Percentiles rank a stretch among this genome's conserved stretches.
Evolutionary conservation across 306 rosid genomes (phyloP).

Genomic region (Argentina anserina): DNA sequence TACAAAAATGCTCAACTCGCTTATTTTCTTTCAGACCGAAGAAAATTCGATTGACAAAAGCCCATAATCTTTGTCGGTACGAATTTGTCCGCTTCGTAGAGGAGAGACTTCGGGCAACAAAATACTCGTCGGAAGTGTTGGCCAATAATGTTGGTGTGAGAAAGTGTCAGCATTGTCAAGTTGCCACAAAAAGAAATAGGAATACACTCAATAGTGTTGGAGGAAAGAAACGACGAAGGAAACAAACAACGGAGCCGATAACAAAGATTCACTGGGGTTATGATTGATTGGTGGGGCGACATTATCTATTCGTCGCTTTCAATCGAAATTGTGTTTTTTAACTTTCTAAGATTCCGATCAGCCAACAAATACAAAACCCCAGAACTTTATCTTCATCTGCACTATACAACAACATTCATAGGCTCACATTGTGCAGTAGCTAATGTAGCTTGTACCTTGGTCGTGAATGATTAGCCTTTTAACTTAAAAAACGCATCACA

Average conservation of each 20-base stretch:
- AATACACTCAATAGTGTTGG: not conserved
- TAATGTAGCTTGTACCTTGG: not conserved
- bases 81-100: too few species aligned
- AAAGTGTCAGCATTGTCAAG: not conserved
- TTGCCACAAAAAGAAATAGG: not conserved
- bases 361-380: not conserved
- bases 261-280: not conserved
- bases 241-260: not conserved
- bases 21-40: too few species aligned
- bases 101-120: not conserved
- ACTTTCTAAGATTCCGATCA: conserved; percentile 31
- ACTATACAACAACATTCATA: not conserved
- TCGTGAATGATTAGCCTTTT: not conserved
- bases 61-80: too few species aligned
- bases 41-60: too few species aligned
- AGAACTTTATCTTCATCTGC: not conserved
- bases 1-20: too few species aligned
- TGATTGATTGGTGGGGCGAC: conserved; percentile 11
- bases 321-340: conserved; percentile 13
- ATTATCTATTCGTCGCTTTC: not conserved
- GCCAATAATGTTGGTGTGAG: not conserved
- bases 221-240: not conserved
- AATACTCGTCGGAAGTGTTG: not conserved
- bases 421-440: not conserved
- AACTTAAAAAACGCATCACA: not conserved